phyloP scores from a whole-genome alignment of 768 basidiomycete genomes.

The Tylopilus subfusipes region DNA sequence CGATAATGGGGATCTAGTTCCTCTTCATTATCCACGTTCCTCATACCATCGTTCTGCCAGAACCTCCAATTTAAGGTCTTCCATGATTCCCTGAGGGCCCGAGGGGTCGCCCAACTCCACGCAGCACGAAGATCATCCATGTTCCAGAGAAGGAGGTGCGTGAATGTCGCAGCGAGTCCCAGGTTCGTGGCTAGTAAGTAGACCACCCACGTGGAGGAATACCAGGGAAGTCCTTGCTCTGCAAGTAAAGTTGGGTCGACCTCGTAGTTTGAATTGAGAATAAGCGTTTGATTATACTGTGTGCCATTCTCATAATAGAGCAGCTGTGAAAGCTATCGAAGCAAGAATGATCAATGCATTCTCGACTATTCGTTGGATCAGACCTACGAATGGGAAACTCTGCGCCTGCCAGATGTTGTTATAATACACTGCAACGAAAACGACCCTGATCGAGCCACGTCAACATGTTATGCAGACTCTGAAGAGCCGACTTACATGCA shows the following conservation, averaged over 20 bases:
- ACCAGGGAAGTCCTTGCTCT: conserved; percentile 33
- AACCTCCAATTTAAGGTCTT: conserved; percentile 35
- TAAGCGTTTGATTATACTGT: conserved; percentile 48
- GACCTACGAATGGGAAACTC: conserved; percentile 53
- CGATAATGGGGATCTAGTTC: conserved; percentile 52
- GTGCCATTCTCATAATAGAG: conserved; percentile 54
- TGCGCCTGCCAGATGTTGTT: conserved; percentile 56
- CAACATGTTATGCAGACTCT: not conserved
- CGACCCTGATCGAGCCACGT: conserved; percentile 27
- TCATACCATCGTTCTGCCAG: conserved; percentile 26
- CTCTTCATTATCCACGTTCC: conserved; percentile 32
- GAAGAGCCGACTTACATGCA: conserved; percentile 43
- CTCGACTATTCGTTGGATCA: conserved; percentile 25
- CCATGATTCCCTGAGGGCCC: conserved; percentile 25
- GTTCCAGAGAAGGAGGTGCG: conserved; percentile 53
- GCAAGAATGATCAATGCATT: not conserved
- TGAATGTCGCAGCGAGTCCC: conserved; percentile 46
- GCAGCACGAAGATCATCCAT: conserved; percentile 44
- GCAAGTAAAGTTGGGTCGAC: conserved; percentile 36
- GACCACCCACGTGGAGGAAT: conserved; percentile 25
- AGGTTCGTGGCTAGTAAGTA: conserved; percentile 18
- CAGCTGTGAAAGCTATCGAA: conserved; percentile 41
- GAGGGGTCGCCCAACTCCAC: conserved; percentile 44
- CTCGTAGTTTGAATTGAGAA: conserved; percentile 50
- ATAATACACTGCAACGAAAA: conserved; percentile 39